A percentile compares a stretch with the other conserved stretches of the same genome.
phyloP scores from a whole-genome alignment of 1,284 basidiomycete species.

The Pholiota adiposa region DNA sequence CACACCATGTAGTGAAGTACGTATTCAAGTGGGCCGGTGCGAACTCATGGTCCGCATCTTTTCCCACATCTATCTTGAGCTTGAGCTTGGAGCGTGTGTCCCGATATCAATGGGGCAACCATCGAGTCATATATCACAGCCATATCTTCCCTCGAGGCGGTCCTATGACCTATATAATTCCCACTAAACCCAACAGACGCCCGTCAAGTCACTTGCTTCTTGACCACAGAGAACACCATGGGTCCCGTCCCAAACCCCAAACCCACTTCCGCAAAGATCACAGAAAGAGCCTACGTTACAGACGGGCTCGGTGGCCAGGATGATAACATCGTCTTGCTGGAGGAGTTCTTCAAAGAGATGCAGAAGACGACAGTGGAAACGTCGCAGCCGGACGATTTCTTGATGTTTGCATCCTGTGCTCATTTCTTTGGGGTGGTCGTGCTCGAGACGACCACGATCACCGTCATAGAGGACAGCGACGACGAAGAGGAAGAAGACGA shows the following conservation, averaged over 20 bases:
- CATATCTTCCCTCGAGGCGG: slow-evolving; percentile 14
- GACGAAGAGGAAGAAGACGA: slow-evolving; percentile 7
- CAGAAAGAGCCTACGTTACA: slow-evolving; percentile 15
- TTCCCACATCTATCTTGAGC: neutral
- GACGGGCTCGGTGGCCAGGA: slow-evolving; percentile 40
- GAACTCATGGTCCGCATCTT: neutral
- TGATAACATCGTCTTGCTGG: slow-evolving; percentile 36
- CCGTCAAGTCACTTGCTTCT: slow-evolving; percentile 15
- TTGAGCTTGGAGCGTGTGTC: neutral
- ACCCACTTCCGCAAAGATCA: neutral
- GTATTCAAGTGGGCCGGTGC: no score
- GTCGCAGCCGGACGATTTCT: slow-evolving; percentile 37
- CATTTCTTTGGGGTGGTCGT: slow-evolving; percentile 44
- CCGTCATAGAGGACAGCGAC: slow-evolving; percentile 9
- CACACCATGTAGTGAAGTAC: no score
- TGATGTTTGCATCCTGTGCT: slow-evolving; percentile 41
- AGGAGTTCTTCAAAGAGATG: slow-evolving; percentile 40
- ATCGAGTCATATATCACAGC: slow-evolving; percentile 18
- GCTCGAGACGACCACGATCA: slow-evolving; percentile 9
- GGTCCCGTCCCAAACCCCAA: neutral
- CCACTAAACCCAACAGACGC: slow-evolving; percentile 22
- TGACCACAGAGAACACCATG: neutral
- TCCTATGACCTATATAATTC: slow-evolving; percentile 19
- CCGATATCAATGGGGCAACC: neutral
- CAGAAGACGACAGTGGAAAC: slow-evolving; percentile 44